Base-by-base conservation (phyloP, 345 rosid genomes). In the Eucalyptus regnans region DNA sequence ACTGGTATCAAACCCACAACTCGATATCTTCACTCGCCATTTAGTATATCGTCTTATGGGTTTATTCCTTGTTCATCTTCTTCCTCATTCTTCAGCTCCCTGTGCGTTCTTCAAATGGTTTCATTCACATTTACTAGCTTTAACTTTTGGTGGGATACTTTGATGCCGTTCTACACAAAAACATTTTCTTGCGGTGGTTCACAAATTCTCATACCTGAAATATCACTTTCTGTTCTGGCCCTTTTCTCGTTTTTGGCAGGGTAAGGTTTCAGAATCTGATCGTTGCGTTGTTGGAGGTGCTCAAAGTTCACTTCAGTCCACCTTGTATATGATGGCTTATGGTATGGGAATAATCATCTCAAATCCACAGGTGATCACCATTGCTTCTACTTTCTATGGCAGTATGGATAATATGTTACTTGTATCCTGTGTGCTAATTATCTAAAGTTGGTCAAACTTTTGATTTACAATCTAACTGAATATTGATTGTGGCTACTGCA, bases 211-310 rank as follows among this genome's bases (percentile, higher is more conserved):
- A 33, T 17, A 17, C 44, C 81, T 17, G 7, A 51, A 43, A 27
- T 20, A 29, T 7, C 64, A 46, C 85, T 64, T 44, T 43, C 50
- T 91, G 27, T 37, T 86, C 44, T 12, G 44, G 48, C 16, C n/a
- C 8, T 23, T 5, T 62, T 8, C 10, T 43, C 25, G 6, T 87
- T 7, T n/a, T 71, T 16, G 43, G 50, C 87, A 96, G 99, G 99
- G 96, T 91, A 92, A 89, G 44, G 99, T 95, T 71, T 93, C 96
- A 6, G 99, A 96, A 92, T 86, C 95, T 3, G 98, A 97, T 90
- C 97, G 99, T 18, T 94, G 98, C 86, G 90, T 96, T 3, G 99
- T 96, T 25, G 99, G 99, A 91, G 99, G 99, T 23, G 99, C 93
- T 25, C 99, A 96, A 86, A 97, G 95, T 93, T 95, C 99, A n/a